Conservation (phyloP, 805 yeast genomes). For the Candida argentea region DNA sequence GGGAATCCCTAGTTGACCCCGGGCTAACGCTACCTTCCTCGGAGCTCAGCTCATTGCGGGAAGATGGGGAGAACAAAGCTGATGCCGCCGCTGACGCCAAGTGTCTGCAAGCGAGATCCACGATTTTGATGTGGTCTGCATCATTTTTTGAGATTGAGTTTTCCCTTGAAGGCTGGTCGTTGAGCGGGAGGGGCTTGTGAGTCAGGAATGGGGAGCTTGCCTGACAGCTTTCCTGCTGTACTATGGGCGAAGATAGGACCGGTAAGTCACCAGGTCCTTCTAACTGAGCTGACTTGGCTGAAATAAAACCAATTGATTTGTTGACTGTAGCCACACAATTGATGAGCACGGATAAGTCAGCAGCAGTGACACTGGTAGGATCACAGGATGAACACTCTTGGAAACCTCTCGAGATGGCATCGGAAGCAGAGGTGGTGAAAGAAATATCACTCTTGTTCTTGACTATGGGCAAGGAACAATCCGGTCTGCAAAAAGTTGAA, state of each 20-base stretch:
- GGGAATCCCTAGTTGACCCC: too few species aligned
- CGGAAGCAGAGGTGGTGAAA: constrained; percentile 30
- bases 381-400: constrained; percentile 46
- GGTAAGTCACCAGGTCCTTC: too few species aligned
- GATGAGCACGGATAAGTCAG: constrained; percentile 35
- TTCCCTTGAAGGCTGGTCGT: constrained; percentile 15
- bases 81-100: constrained; percentile 70
- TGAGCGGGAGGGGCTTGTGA: constrained; percentile 14
- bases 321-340: constrained; percentile 48
- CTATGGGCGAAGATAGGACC: too few species aligned
- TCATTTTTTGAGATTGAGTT: constrained; percentile 41
- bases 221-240: constrained; percentile 25
- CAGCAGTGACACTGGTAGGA: constrained; percentile 36
- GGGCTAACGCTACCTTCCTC: constrained; percentile 10
- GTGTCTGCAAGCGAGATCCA: constrained; percentile 73
- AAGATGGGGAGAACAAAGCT: constrained; percentile 6
- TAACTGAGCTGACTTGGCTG: constrained; percentile 39
- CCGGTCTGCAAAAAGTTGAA: constrained; percentile 53
- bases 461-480: constrained; percentile 39
- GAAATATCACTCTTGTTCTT: constrained; percentile 35
- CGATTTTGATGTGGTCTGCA: constrained; percentile 57
- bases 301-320: constrained; percentile 45
- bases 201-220: constrained; percentile 23
- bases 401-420: constrained; percentile 38
- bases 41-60: constrained; percentile 11